Evolutionary conservation across 1,284 basidiomycete species (phyloP).

Genomic region (Ganoderma lingzhi): DNA sequence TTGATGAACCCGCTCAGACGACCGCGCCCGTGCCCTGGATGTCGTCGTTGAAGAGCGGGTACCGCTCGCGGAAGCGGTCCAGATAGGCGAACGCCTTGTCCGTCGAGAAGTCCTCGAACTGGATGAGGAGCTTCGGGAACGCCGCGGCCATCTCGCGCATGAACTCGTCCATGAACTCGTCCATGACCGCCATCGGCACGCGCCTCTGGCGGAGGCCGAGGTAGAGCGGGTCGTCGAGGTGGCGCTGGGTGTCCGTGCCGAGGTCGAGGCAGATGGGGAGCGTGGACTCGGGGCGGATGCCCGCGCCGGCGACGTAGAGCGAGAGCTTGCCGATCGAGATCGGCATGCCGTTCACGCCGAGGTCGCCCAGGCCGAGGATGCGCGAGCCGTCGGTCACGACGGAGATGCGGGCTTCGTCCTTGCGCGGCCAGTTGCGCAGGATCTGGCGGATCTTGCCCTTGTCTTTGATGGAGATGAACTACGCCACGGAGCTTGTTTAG

Average conservation of each 20-base stretch:
- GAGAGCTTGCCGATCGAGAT: conserved; percentile 95
- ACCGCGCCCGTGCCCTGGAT: conserved; percentile 85
- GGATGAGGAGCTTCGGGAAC: conserved; percentile 88
- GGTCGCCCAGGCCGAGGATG: conserved; percentile 93
- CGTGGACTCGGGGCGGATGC: conserved; percentile 85
- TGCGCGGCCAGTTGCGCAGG: conserved; percentile 79
- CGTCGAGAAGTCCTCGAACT: conserved; percentile 94
- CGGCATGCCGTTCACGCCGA: conserved; percentile 90
- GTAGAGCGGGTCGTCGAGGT: conserved; percentile 90
- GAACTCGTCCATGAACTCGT: conserved; percentile 92
- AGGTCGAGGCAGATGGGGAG: conserved; percentile 89
- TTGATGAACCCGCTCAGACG: conserved; percentile 92
- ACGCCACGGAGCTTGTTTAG: conserved; percentile 20
- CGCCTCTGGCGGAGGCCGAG: conserved; percentile 84
- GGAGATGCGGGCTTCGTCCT: conserved; percentile 79
- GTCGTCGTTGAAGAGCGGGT: conserved; percentile 92
- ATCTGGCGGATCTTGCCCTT: conserved; percentile 81
- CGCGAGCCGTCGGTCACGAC: conserved; percentile 93
- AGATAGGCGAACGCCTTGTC: conserved; percentile 90
- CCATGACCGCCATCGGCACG: conserved; percentile 70
- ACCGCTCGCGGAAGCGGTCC: conserved; percentile 74
- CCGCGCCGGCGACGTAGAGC: conserved; percentile 90
- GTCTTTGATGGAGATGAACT: conserved; percentile 90
- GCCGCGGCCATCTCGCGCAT: conserved; percentile 81
- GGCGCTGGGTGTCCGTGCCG: conserved; percentile 88